Evolutionary conservation across 2,329 filamentous ascomycete species (phyloP).

Genomic region (Lasiodiplodia hormozganensis): DNA sequence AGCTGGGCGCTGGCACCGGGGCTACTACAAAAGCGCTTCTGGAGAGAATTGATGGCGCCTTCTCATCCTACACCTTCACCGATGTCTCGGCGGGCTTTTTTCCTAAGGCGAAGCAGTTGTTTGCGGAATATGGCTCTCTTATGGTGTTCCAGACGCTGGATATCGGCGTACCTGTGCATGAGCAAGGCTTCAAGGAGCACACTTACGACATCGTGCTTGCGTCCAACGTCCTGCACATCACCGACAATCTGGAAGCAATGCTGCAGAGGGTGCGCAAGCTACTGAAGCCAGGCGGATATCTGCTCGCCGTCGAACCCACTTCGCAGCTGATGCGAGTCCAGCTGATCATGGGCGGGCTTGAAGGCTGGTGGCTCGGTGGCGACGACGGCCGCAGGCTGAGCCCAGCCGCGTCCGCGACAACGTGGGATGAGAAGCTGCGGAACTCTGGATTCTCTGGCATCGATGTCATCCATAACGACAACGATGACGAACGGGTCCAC

Average conservation of each 20-base stretch:
- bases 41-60: background rate
- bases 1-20: constrained; percentile 31
- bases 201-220: constrained; percentile 26
- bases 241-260: constrained; percentile 18
- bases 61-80: constrained; percentile 33
- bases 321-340: background rate
- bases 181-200: constrained; percentile 24
- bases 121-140: constrained; percentile 2
- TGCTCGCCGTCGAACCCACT: constrained; percentile 37
- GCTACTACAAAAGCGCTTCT: constrained; percentile 25
- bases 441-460: constrained; percentile 42
- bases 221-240: constrained; percentile 30
- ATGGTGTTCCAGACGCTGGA: constrained; percentile 24
- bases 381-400: background rate
- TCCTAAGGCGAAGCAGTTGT: constrained; percentile 12
- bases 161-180: constrained; percentile 19
- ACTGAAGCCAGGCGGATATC: constrained; percentile 51
- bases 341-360: background rate
- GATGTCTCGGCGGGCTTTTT: constrained; percentile 37
- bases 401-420: background rate
- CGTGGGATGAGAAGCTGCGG: constrained; percentile 43
- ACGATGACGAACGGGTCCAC: background rate
- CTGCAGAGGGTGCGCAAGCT: constrained; percentile 32
- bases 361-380: constrained; percentile 30
- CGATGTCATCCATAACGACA: constrained; percentile 38